A percentile compares a stretch with the other conserved stretches of the same genome.
Evolutionary conservation across 352 stramenopile species (phyloP).

Genomic region (Phytopythium litorale): DNA sequence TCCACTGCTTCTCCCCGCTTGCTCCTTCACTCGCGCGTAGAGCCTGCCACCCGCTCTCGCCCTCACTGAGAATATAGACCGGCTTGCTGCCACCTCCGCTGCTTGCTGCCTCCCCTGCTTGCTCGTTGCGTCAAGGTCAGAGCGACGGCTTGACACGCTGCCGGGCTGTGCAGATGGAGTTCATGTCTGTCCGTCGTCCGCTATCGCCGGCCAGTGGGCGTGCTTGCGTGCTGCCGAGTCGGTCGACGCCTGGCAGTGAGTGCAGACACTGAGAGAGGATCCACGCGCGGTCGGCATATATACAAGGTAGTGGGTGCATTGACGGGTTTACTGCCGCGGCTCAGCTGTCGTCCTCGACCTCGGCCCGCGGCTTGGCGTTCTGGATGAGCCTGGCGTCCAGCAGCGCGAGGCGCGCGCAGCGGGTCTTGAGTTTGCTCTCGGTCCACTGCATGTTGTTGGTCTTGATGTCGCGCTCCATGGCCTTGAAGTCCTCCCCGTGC

Average conservation of each 20-base stretch:
- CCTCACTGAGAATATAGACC: conserved; percentile 3
- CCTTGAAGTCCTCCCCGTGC: conserved; percentile 66
- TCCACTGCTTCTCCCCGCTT: background rate
- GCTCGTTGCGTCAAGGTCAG: too few species aligned
- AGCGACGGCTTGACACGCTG: too few species aligned
- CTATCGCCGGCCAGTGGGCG: conserved; percentile 3
- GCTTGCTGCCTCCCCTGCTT: background rate
- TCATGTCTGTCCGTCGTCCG: conserved; percentile 18
- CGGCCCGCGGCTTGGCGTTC: conserved; percentile 9
- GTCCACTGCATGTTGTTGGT: conserved; percentile 86
- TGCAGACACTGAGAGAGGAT: background rate
- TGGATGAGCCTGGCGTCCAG: conserved; percentile 72
- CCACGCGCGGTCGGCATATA: background rate
- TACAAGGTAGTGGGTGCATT: conserved; percentile 3
- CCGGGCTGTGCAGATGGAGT: too few species aligned
- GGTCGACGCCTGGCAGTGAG: background rate
- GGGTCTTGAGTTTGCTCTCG: conserved; percentile 58
- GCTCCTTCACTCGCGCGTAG: background rate
- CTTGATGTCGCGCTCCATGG: conserved; percentile 83
- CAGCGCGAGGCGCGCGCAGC: conserved; percentile 69
- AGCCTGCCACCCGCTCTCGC: background rate
- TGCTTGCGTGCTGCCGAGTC: background rate
- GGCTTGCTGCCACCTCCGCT: background rate
- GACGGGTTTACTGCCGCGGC: background rate
- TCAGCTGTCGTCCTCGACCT: background rate